Percentiles rank a stretch among this genome's conserved stretches.
Conservation (phyloP, 2,329 filamentous ascomycete genomes). For the Fusarium lateritium region DNA sequence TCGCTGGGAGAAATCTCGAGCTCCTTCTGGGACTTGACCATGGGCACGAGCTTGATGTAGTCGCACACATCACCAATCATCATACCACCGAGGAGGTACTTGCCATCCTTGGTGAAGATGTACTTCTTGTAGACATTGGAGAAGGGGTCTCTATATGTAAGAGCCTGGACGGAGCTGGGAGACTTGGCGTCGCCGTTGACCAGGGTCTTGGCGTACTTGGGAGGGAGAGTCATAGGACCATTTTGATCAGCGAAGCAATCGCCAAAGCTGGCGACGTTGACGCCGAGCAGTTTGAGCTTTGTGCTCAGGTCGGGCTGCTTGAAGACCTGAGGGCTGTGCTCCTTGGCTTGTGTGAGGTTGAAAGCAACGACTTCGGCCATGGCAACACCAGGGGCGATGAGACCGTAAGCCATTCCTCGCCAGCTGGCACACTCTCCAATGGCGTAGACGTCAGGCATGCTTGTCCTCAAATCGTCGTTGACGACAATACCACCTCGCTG, state of each 20-base stretch:
- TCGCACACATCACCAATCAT: conserved; percentile 96
- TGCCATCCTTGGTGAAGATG: conserved; percentile 89
- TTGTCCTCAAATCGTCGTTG: conserved; percentile 77
- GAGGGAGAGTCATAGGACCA: conserved; percentile 82
- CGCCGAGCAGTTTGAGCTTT: conserved; percentile 89
- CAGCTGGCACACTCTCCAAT: conserved; percentile 94
- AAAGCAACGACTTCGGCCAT: conserved; percentile 94
- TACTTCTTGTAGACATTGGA: conserved; percentile 94
- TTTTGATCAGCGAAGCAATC: conserved; percentile 94
- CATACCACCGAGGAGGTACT: conserved; percentile 94
- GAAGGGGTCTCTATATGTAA: conserved; percentile 93
- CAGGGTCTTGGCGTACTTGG: conserved; percentile 60
- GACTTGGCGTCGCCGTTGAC: conserved; percentile 39
- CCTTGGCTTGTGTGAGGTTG: conserved; percentile 87
- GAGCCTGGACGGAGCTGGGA: conserved; percentile 78
- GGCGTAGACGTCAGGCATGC: conserved; percentile 81
- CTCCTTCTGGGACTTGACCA: conserved; percentile 87
- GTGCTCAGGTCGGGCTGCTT: conserved; percentile 90
- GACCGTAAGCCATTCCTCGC: conserved; percentile 87
- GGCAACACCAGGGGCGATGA: conserved; percentile 91
- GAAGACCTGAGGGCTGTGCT: conserved; percentile 78
- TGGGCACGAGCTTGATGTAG: conserved; percentile 88
- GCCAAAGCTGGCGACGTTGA: conserved; percentile 93
- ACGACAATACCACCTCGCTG: conserved; percentile 83
- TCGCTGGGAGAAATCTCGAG: conserved; percentile 85